Percentiles rank a stretch among this genome's conserved stretches.
These are phyloP conservation scores for Byssoonygena ceratinophila DNA, from an alignment of 2,329 filamentous ascomycete genomes.

Conservation along the genomic window DNA sequence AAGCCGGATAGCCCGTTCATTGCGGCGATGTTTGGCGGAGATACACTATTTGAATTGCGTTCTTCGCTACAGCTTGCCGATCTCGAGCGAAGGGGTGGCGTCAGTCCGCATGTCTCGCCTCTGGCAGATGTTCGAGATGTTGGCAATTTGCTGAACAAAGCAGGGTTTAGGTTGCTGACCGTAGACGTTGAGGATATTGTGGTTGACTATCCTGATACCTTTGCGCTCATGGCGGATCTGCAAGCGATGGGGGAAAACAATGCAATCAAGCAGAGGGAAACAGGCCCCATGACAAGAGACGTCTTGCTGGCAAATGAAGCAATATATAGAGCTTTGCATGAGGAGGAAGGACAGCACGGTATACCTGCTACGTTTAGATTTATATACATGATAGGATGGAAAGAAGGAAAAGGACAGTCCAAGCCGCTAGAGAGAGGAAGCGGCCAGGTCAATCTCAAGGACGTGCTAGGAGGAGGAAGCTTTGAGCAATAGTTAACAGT, in stretches of 20 bases:
- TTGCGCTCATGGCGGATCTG: slow-evolving; percentile 83
- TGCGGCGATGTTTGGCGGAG: slow-evolving; percentile 91
- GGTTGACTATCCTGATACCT: slow-evolving; percentile 82
- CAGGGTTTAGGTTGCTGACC: slow-evolving; percentile 90
- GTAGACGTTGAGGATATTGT: slow-evolving; percentile 97
- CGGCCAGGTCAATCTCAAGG: slow-evolving; percentile 78
- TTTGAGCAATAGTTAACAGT: slow-evolving; percentile 5
- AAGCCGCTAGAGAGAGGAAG: slow-evolving; percentile 74
- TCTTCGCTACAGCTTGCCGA: slow-evolving; percentile 89
- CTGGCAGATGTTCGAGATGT: slow-evolving; percentile 86
- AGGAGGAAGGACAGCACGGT: slow-evolving; percentile 54
- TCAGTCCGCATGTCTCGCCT: slow-evolving; percentile 82
- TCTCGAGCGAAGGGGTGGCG: slow-evolving; percentile 78
- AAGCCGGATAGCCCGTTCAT: slow-evolving; percentile 89
- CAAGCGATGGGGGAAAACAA: slow-evolving; percentile 96
- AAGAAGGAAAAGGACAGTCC: slow-evolving; percentile 66
- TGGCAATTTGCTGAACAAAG: slow-evolving; percentile 71
- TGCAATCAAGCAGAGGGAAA: slow-evolving; percentile 73
- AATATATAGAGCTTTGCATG: slow-evolving; percentile 81
- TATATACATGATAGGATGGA: slow-evolving; percentile 99
- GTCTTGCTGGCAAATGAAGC: slow-evolving; percentile 77
- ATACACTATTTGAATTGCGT: slow-evolving; percentile 85
- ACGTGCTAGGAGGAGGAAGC: slow-evolving; percentile 51
- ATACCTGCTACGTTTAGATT: slow-evolving; percentile 87
- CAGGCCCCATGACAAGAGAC: slow-evolving; percentile 65